Conservation (phyloP, 164 flowering plant genomes). For the Warburgia ugandensis region DNA sequence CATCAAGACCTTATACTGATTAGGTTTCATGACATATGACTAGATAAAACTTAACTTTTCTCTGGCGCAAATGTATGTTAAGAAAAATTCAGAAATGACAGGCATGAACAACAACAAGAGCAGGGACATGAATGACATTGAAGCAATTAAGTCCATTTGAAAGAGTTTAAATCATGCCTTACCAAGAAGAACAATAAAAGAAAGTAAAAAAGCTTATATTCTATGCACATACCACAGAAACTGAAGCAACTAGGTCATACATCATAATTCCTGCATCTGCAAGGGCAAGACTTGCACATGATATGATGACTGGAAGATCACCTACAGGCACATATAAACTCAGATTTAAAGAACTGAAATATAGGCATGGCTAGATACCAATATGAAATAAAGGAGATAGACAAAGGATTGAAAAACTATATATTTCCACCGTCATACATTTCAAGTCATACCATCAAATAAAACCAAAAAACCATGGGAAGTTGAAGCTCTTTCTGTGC, state of each 20-base stretch:
- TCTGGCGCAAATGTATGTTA: too few relatives aligned
- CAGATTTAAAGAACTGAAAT: not conserved
- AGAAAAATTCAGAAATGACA: too few relatives aligned
- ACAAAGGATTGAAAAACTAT: too few relatives aligned
- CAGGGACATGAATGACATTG: too few relatives aligned
- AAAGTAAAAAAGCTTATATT: not conserved
- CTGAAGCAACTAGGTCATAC: slow-evolving; percentile 85
- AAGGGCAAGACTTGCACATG: slow-evolving; percentile 95
- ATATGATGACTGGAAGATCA: slow-evolving; percentile 90
- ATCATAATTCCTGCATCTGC: slow-evolving; percentile 98
- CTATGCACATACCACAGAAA: slow-evolving; percentile 67
- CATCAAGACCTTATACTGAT: too few relatives aligned
- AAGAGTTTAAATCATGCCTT: not conserved
- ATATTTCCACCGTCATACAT: too few relatives aligned
- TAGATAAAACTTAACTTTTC: too few relatives aligned
- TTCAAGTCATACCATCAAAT: too few relatives aligned
- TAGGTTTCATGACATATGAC: too few relatives aligned
- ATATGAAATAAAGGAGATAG: not conserved
- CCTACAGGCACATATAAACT: slow-evolving; percentile 29
- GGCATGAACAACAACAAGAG: too few relatives aligned
- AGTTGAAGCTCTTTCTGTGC: too few relatives aligned
- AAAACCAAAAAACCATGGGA: too few relatives aligned
- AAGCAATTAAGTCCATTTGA: not conserved
- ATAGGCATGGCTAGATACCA: not conserved
- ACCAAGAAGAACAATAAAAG: not conserved